Evolutionary conservation across 1,284 basidiomycete species (phyloP), one percentile per base, ranked within the genome.

Genomic region (Cerioporus squamosus): DNA sequence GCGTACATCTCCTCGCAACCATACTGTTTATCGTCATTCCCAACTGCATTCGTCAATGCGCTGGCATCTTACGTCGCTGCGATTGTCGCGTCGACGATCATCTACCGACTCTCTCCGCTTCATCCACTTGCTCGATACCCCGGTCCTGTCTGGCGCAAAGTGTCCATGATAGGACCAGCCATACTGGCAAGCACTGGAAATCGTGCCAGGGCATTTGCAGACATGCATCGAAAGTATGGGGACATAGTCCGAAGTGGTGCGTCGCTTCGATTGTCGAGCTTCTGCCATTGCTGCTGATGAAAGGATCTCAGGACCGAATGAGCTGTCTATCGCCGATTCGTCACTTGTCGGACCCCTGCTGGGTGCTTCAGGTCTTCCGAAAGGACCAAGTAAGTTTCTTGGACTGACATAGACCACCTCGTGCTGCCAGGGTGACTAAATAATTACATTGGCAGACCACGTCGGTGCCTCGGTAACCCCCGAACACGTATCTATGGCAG

Each of bases 401-500:
- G 9, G 15, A 5, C n/a, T n/a, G n/a, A n/a, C n/a, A n/a, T n/a
- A n/a, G n/a, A 3, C n/a, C 20, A 20, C 23, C 24, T 12, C 26
- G 20, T 5, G 3, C 29, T 0, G 22, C 14, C 29, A 5, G 29
- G 5, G 15, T 36, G 15, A 17, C 33, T 45, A 17, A 43, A 36
- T 10, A 10, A 10, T 10, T 23, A 22, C 1, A 20, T 31, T 12
- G 17, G 55, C 44, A 42, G 8, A 33, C 54, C 18, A 43, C 45
- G 2, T 57, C 52, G 17, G 23, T 43, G 2, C 47, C 24, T 14
- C 52, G 5, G 33, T 61, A 17, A 38, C 54, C 22, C 44, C 24
- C 10, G 52, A 36, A 5, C 49, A 60, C 6, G 49, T 51, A 6
- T 59, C 61, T 23, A 26, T 64, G 2, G 46, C 77, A 47, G 65